These are phyloP conservation scores for Trichosporon sp. DNA, from an alignment of 1,284 basidiomycete species.

Conservation along the genomic window DNA sequence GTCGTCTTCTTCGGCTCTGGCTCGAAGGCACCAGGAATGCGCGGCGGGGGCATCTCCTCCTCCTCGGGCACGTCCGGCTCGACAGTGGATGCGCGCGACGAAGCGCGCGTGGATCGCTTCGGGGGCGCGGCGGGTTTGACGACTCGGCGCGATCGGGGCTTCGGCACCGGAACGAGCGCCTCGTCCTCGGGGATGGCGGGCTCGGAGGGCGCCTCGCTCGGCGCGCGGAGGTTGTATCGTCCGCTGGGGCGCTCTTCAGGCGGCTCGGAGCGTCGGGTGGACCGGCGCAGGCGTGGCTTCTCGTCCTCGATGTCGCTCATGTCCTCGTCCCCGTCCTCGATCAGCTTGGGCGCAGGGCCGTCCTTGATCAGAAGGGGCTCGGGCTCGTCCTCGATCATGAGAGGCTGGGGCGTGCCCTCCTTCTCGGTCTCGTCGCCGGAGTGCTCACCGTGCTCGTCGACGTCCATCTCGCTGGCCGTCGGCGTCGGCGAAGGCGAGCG, in stretches of 20 bases:
- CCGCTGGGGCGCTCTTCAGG: constrained; percentile 14
- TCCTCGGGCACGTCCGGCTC: constrained; percentile 18
- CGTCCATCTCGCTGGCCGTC: not conserved
- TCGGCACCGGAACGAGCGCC: constrained; percentile 8
- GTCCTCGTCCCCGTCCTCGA: not conserved
- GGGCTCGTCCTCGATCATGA: too few species aligned
- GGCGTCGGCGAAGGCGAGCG: constrained; percentile 20
- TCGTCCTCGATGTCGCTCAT: constrained; percentile 5
- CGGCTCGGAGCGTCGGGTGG: constrained; percentile 21
- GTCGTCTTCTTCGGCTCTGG: constrained; percentile 9
- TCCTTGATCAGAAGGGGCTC: not conserved
- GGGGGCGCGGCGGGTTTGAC: constrained; percentile 10
- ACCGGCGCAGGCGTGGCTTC: constrained; percentile 23
- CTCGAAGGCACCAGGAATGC: constrained; percentile 22
- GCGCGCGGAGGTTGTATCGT: constrained; percentile 9
- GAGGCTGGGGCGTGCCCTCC: not conserved
- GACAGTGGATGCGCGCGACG: constrained; percentile 26
- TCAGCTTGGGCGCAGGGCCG: not conserved
- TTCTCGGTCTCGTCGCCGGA: not conserved
- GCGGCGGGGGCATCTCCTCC: constrained; percentile 26
- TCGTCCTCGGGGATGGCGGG: constrained; percentile 31
- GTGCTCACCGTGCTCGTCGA: not conserved
- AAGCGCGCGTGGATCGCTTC: constrained; percentile 9
- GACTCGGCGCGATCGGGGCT: not conserved
- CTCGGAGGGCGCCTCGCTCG: constrained; percentile 28